phyloP scores from a whole-genome alignment of 768 basidiomycete genomes.

The Leucocoprinus birnbaumii region DNA sequence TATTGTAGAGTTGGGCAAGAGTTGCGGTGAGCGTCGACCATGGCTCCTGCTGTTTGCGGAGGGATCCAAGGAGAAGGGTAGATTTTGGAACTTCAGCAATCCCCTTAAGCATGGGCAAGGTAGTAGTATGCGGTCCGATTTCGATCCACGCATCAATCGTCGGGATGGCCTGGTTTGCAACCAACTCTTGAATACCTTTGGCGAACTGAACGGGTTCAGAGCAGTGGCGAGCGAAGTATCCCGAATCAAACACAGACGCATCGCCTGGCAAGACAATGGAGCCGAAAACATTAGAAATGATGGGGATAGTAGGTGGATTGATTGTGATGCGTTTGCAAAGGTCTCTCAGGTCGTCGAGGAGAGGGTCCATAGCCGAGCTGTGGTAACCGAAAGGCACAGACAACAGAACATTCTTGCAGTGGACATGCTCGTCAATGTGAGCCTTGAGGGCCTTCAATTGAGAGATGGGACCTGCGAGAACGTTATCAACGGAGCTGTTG shows the following conservation, averaged over 20 bases:
- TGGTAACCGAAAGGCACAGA: conserved; percentile 64
- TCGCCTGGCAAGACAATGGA: conserved; percentile 52
- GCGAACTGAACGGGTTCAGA: conserved; percentile 51
- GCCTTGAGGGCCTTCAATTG: conserved; percentile 40
- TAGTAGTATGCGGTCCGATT: conserved; percentile 60
- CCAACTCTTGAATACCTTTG: conserved; percentile 42
- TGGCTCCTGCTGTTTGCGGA: conserved; percentile 34
- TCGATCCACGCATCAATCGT: conserved; percentile 54
- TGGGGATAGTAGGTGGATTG: conserved; percentile 50
- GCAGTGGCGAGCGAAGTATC: conserved; percentile 47
- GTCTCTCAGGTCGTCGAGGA: conserved; percentile 43
- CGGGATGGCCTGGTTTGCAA: conserved; percentile 21
- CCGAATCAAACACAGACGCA: conserved; percentile 40
- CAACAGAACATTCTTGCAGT: conserved; percentile 30
- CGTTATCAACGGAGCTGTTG: conserved; percentile 56
- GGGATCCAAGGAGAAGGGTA: conserved; percentile 42
- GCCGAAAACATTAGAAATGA: conserved; percentile 61
- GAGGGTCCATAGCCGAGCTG: conserved; percentile 56
- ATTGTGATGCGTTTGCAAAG: conserved; percentile 35
- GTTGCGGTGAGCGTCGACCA: conserved; percentile 44
- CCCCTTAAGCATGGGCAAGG: conserved; percentile 54
- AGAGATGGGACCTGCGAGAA: conserved; percentile 52
- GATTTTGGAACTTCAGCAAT: conserved; percentile 28
- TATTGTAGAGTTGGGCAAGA: conserved; percentile 48
- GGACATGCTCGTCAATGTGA: conserved; percentile 37